Evolutionary conservation across 2,329 filamentous ascomycete genomes (phyloP).

Genomic region (Botryosphaeria agaves): DNA sequence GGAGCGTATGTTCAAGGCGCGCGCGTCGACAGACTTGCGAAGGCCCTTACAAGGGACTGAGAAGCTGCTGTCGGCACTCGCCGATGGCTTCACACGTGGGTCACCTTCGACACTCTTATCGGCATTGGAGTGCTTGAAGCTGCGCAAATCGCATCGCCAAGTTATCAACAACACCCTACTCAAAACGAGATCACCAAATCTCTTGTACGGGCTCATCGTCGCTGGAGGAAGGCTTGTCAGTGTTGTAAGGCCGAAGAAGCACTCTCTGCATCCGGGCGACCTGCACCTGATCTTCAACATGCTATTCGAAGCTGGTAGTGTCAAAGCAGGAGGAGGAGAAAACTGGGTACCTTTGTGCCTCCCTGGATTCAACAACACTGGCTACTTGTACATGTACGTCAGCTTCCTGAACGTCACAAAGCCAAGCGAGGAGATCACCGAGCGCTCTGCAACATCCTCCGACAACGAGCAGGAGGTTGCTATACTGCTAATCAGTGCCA

Average conservation of each 20-base stretch:
- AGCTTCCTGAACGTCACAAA: constrained; percentile 63
- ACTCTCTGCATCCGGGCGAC: constrained; percentile 89
- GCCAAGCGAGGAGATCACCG: constrained; percentile 24
- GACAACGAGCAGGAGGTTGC: constrained; percentile 56
- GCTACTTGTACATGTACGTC: constrained; percentile 98
- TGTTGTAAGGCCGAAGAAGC: constrained; percentile 83
- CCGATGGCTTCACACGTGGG: constrained; percentile 85
- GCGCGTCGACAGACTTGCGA: constrained; percentile 85
- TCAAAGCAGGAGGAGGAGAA: constrained; percentile 85
- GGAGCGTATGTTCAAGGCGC: constrained; percentile 70
- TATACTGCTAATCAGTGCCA: constrained; percentile 77
- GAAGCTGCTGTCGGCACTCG: constrained; percentile 72
- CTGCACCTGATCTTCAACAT: constrained; percentile 97
- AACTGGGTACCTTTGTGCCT: constrained; percentile 96
- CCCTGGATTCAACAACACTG: constrained; percentile 90
- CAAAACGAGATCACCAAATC: constrained; percentile 55
- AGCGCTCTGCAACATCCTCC: constrained; percentile 17
- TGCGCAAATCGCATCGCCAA: constrained; percentile 74
- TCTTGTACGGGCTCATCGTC: constrained; percentile 87
- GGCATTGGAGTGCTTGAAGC: constrained; percentile 79
- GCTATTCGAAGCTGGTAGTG: constrained; percentile 87
- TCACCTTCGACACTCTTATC: constrained; percentile 79
- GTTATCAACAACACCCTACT: constrained; percentile 77
- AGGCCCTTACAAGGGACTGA: constrained; percentile 86
- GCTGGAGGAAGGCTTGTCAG: constrained; percentile 86